Conservation (phyloP, 208 protist species). For the Trypanosoma cruzi region DNA sequence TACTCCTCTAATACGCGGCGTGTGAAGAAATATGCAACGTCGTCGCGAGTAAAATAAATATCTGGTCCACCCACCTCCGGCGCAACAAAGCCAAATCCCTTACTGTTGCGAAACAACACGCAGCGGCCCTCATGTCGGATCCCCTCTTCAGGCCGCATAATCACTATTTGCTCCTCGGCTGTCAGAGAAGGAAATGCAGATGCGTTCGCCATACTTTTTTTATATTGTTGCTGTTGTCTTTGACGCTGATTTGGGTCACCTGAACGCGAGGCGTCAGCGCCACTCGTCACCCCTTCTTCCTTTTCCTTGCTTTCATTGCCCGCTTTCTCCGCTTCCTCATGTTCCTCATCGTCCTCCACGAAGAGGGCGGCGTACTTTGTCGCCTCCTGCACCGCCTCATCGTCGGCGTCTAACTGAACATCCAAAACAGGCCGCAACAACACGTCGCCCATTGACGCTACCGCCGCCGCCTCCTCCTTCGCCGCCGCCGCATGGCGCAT, state of each 20-base stretch:
- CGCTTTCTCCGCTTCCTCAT: constrained; percentile 4
- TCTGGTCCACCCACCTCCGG: constrained; percentile 77
- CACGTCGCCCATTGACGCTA: neutral
- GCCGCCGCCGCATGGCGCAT: constrained; percentile 7
- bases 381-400: constrained; percentile 70
- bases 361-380: constrained; percentile 48
- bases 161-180: constrained; percentile 64
- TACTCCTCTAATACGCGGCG: constrained; percentile 53
- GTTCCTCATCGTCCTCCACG: constrained; percentile 15
- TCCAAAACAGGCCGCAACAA: constrained; percentile 12
- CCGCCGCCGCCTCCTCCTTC: neutral
- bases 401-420: constrained; percentile 52
- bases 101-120: constrained; percentile 63
- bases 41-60: constrained; percentile 77
- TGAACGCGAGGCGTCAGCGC: neutral
- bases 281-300: neutral
- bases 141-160: constrained; percentile 66
- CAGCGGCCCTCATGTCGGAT: constrained; percentile 53
- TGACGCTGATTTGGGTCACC: neutral
- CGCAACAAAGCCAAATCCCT: constrained; percentile 80
- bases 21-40: constrained; percentile 65
- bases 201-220: neutral
- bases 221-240: neutral
- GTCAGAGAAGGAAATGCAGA: constrained; percentile 18
- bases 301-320: neutral